Conservation (phyloP, 75 land plant genomes). For the Gnetum montanum region DNA sequence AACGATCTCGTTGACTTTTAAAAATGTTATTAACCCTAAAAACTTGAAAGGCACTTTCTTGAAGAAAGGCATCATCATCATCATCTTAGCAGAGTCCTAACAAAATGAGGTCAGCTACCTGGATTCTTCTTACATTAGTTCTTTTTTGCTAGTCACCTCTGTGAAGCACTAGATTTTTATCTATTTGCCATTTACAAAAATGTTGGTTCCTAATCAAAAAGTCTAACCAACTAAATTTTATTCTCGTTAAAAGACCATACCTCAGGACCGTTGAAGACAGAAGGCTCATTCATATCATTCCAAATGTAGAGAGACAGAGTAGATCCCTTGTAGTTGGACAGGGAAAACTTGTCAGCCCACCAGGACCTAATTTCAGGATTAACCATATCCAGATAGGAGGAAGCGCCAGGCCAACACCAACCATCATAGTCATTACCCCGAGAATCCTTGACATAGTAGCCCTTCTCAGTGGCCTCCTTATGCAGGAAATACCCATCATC, state of each 20-base stretch:
- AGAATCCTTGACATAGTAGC: conserved; percentile 86
- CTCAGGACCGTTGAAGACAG: conserved; percentile 99
- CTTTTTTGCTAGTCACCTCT: too few relatives aligned
- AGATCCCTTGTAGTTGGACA: conserved; percentile 68
- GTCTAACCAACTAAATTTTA: too few relatives aligned
- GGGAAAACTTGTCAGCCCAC: conserved; percentile 92
- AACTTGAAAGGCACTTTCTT: too few relatives aligned
- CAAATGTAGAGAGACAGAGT: conserved; percentile 92
- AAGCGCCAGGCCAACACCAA: conserved; percentile 99
- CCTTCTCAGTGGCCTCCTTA: conserved; percentile 82
- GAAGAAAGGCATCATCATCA: too few relatives aligned
- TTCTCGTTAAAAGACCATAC: conserved; percentile 41
- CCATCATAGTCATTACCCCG: conserved; percentile 86
- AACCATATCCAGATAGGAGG: conserved; percentile 85
- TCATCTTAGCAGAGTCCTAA: too few relatives aligned
- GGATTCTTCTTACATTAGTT: too few relatives aligned
- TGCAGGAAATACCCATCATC: conserved; percentile 72
- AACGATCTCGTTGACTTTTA: too few relatives aligned
- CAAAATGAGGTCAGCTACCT: too few relatives aligned
- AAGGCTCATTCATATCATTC: conserved; percentile 99
- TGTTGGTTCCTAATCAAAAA: too few relatives aligned
- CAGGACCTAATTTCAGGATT: conserved; percentile 86
- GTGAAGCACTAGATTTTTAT: too few relatives aligned
- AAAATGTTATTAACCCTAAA: too few relatives aligned
- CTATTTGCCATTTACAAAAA: too few relatives aligned